Percentiles rank a stretch among this genome's conserved stretches.
phyloP scores from a whole-genome alignment of 371 early-diverging fungal species.

The Lichtheimia ornata region DNA sequence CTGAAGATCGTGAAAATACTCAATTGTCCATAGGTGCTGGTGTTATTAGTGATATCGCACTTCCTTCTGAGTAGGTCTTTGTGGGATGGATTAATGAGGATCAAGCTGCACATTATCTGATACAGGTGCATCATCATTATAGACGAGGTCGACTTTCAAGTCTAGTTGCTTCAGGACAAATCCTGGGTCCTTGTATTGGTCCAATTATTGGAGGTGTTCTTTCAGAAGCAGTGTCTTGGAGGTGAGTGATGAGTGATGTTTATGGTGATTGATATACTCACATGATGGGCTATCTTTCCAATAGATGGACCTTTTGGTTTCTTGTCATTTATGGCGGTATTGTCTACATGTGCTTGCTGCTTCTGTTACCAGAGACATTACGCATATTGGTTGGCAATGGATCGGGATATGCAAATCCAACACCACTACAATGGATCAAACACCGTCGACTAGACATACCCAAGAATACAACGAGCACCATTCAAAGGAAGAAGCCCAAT shows the following conservation, averaged over 20 bases:
- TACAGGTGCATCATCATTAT: background rate
- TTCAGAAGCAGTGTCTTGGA: slow-evolving; percentile 41
- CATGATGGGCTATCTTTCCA: no score
- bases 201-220: slow-evolving; percentile 32
- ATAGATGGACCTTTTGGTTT: slow-evolving; percentile 54
- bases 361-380: slow-evolving; percentile 63
- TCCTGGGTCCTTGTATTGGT: slow-evolving; percentile 63
- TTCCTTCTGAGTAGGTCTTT: slow-evolving; percentile 37
- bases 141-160: slow-evolving; percentile 61
- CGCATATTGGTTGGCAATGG: slow-evolving; percentile 43
- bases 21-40: slow-evolving; percentile 30
- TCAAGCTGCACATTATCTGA: background rate
- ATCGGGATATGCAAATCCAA: slow-evolving; percentile 27
- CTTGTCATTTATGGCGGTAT: slow-evolving; percentile 45
- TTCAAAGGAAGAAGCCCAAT: slow-evolving; percentile 8
- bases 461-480: background rate
- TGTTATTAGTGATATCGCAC: slow-evolving; percentile 50
- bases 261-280: background rate
- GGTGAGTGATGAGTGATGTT: slow-evolving; percentile 19
- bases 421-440: slow-evolving; percentile 21
- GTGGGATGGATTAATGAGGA: background rate
- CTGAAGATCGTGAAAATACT: background rate
- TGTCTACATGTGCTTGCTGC: slow-evolving; percentile 36
- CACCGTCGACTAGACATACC: background rate
- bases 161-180: slow-evolving; percentile 52